Base-by-base conservation (phyloP, 1,284 basidiomycete genomes). In the Puccinia novopanici region DNA sequence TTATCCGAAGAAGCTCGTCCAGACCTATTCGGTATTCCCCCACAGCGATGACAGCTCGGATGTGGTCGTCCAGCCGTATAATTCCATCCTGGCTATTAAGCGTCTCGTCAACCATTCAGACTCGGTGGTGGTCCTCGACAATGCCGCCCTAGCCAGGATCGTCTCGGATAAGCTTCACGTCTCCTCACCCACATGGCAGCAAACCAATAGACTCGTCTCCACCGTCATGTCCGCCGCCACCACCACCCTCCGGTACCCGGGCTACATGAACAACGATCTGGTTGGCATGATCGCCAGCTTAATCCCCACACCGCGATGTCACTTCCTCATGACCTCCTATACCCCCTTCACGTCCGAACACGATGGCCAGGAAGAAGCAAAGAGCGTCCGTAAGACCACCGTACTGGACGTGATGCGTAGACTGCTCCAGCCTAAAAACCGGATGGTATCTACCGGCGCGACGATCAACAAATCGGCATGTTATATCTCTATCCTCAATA, bases 251-350 rank as follows among this genome's bases (percentile, higher is more conserved):
- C 91, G 97, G 83, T 99, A 98, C 87, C 97, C 97, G 0, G 93
- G 94, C 73, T 99, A 99, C 87, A 99, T 98, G 96, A 99, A 99
- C 89, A 99, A 99, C 84, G 96, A 99, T 85, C 90, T 98, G 48
- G 94, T 98, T 82, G 94, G 95, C 37, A 98, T 99, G 84, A 93
- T 99, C 81, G 95, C 97, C 2, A 95, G 93, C 17, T 89, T 99
- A 75, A 98, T 99, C 83, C 97, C 97, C 2, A 99, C 97, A 13
- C 96, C 97, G n/a, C 89, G 96, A 75, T 98, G 95, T 84, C 97
- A 99, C 87, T 99, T 99, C 89, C 89, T 99, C 81, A 98, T 96
- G 93, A 99, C 97, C n/a, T 95, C 94, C 22, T 99, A 99, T 85
- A 99, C 97, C 4, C 96, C 97, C 0, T 99, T 99, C 87, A 98